Conservation (phyloP, 2,329 filamentous ascomycete genomes). For the Sporothrix schenckii region DNA sequence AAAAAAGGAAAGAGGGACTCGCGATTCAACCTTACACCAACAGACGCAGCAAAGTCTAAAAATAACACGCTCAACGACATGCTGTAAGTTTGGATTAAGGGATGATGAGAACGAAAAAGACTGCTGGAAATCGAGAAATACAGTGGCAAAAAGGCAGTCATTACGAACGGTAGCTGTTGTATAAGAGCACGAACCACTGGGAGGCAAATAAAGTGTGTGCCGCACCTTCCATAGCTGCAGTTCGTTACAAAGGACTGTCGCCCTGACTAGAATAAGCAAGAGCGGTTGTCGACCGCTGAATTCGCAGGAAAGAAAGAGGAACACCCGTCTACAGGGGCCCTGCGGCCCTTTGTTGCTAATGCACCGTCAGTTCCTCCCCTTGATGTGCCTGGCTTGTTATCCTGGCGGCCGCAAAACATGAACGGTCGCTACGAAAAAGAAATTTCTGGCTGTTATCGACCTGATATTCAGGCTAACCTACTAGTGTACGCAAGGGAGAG, state of each 20-base stretch:
- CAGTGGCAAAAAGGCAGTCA: too few species aligned
- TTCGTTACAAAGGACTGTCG: background rate
- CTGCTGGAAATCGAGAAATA: too few species aligned
- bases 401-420: background rate
- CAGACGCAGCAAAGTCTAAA: conserved; percentile 10
- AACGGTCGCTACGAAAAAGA: conserved; percentile 13
- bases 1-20: conserved; percentile 22
- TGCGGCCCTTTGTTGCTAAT: background rate
- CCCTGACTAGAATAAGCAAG: conserved; percentile 16
- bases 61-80: background rate
- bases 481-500: conserved; percentile 24
- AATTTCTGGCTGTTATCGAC: background rate
- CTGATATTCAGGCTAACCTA: background rate
- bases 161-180: background rate
- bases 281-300: background rate
- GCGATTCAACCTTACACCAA: background rate
- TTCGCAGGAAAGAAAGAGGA: background rate
- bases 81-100: background rate
- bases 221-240: background rate
- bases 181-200: background rate
- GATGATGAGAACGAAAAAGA: background rate
- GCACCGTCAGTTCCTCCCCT: conserved; percentile 20
- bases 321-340: background rate
- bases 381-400: conserved; percentile 1
- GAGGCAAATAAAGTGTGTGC: background rate